Conservation (phyloP, 257 asterid genomes). For the Marsdenia floribunda region DNA sequence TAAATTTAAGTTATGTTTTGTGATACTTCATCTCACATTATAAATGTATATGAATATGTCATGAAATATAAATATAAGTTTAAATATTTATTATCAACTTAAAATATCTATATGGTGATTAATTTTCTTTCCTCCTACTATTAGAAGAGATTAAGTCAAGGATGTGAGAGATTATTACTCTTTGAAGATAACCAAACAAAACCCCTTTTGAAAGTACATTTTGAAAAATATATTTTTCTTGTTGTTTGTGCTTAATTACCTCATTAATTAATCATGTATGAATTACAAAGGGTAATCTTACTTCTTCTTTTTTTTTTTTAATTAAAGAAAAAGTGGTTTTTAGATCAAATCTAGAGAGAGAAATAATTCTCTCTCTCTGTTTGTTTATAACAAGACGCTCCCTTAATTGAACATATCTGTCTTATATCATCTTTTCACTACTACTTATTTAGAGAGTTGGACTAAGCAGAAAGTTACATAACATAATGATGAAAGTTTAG, state of each 20-base stretch:
- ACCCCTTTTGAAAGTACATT: background rate
- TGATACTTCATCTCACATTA: too few species aligned
- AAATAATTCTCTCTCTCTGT: too few species aligned
- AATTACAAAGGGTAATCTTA: slow-evolving; percentile 25
- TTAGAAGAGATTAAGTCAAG: too few species aligned
- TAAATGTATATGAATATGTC: too few species aligned
- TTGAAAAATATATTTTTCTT: slow-evolving; percentile 26
- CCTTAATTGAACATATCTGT: slow-evolving; percentile 25
- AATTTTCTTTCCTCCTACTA: too few species aligned
- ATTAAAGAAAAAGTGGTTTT: too few species aligned
- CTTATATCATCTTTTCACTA: background rate
- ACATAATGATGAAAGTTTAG: slow-evolving; percentile 33
- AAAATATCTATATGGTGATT: too few species aligned
- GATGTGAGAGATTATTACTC: too few species aligned
- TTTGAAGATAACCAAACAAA: background rate
- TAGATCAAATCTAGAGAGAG: slow-evolving; percentile 15
- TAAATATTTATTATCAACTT: too few species aligned
- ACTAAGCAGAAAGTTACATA: slow-evolving; percentile 29
- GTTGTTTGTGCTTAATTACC: slow-evolving; percentile 49
- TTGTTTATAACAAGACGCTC: slow-evolving; percentile 40
- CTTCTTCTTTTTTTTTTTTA: slow-evolving; percentile 10
- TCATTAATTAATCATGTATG: slow-evolving; percentile 24
- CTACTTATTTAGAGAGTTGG: slow-evolving; percentile 25
- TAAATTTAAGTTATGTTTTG: too few species aligned
- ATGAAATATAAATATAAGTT: too few species aligned